Percentiles rank a stretch among this genome's conserved stretches.
Conservation (phyloP, 345 rosid genomes). For the Salix brachista region DNA sequence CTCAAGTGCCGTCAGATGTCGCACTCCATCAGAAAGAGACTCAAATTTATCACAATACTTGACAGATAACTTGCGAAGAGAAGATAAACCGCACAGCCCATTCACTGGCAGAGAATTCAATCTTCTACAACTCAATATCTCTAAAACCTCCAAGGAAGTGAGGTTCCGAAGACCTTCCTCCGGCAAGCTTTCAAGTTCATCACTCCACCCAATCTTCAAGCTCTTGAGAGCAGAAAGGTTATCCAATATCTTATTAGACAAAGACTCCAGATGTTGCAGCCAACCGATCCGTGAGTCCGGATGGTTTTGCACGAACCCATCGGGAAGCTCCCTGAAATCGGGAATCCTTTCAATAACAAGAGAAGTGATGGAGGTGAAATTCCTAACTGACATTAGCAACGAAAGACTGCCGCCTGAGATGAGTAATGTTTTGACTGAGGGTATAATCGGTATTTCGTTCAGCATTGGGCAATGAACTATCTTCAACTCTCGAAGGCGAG, state of each 20-base stretch:
- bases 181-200: constrained; percentile 9
- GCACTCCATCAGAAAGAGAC: neutral
- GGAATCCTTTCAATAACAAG: too few species aligned
- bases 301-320: too few species aligned
- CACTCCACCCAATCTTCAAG: neutral
- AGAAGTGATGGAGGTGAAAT: neutral
- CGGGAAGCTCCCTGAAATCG: too few species aligned
- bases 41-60: neutral
- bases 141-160: neutral
- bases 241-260: too few species aligned
- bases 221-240: neutral
- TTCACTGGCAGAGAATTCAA: neutral
- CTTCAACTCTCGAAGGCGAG: neutral
- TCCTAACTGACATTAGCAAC: neutral
- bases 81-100: neutral
- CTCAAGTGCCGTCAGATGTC: neutral
- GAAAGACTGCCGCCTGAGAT: neutral
- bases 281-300: too few species aligned
- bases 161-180: constrained; percentile 2
- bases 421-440: neutral
- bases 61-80: neutral
- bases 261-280: too few species aligned
- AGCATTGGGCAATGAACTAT: neutral
- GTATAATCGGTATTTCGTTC: neutral
- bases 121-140: neutral